Conservation (phyloP, 2,329 filamentous ascomycete species). For the Ophiobolus disseminans region DNA sequence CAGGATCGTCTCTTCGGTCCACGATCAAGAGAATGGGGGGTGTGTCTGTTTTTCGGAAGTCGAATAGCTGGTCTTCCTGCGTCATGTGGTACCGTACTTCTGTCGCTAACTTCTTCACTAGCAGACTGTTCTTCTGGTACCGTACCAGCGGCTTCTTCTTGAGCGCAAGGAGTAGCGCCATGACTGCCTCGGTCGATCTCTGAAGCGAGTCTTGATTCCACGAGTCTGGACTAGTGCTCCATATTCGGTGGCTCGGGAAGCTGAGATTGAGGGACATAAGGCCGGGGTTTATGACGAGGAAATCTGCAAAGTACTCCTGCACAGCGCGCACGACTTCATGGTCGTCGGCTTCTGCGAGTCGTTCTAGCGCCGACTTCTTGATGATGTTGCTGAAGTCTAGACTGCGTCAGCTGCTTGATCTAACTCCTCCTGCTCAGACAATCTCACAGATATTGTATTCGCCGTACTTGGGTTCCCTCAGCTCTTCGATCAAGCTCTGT, state of each 20-base stretch:
- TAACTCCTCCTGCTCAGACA: background rate
- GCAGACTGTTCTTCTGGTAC: conserved; percentile 86
- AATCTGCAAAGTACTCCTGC: conserved; percentile 97
- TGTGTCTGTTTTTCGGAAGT: conserved; percentile 94
- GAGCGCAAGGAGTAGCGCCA: conserved; percentile 82
- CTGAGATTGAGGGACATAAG: conserved; percentile 81
- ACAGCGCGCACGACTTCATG: conserved; percentile 95
- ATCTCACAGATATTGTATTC: conserved; percentile 83
- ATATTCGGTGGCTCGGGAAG: conserved; percentile 77
- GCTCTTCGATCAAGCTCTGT: conserved; percentile 91
- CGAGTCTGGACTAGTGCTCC: conserved; percentile 79
- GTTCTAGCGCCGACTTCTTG: conserved; percentile 93
- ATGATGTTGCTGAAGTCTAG: conserved; percentile 92
- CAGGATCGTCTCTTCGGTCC: conserved; percentile 90
- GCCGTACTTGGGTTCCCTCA: conserved; percentile 94
- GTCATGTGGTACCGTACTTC: conserved; percentile 93
- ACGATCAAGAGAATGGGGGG: conserved; percentile 89
- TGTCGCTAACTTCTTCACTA: conserved; percentile 91
- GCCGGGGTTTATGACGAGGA: conserved; percentile 92
- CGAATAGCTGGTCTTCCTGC: conserved; percentile 95
- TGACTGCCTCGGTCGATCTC: conserved; percentile 82
- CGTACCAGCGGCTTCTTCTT: conserved; percentile 97
- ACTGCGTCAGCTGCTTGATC: conserved; percentile 30
- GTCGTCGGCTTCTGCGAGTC: conserved; percentile 93
- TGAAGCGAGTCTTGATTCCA: conserved; percentile 93